phyloP scores from a whole-genome alignment of 139 green algal species.

The Volvox reticuliferus region DNA sequence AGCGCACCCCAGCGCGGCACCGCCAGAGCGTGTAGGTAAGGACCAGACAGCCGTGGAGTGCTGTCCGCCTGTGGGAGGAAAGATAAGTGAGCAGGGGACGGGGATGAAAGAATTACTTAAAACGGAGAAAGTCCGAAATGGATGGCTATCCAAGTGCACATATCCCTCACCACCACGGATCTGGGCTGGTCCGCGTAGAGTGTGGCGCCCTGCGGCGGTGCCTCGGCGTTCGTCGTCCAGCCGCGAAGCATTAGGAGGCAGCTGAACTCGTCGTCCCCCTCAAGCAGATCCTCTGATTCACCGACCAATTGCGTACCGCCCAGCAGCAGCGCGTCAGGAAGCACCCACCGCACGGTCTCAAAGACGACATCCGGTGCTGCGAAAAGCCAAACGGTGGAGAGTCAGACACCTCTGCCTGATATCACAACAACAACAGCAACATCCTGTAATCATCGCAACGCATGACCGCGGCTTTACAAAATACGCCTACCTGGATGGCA shows the following conservation, averaged over 20 bases:
- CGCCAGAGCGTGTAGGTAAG: slow-evolving; percentile 38
- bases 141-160: background rate
- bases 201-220: background rate
- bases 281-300: background rate
- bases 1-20: slow-evolving; percentile 57
- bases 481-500: too few species aligned
- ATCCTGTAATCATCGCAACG: too few species aligned
- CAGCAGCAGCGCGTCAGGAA: background rate
- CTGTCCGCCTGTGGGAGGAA: background rate
- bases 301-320: background rate
- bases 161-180: slow-evolving; percentile 2
- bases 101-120: background rate
- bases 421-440: too few species aligned
- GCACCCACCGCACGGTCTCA: slow-evolving; percentile 34
- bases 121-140: background rate
- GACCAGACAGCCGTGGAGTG: slow-evolving; percentile 46
- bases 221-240: background rate
- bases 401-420: too few species aligned
- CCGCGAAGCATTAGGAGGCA: slow-evolving; percentile 32
- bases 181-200: background rate
- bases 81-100: background rate
- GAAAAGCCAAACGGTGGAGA: background rate
- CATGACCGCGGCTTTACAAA: too few species aligned
- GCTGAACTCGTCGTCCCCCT: slow-evolving; percentile 19
- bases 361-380: background rate